Evolutionary conservation across 2,329 filamentous ascomycete species (phyloP).

Genomic region (Monilinia fructicola): DNA sequence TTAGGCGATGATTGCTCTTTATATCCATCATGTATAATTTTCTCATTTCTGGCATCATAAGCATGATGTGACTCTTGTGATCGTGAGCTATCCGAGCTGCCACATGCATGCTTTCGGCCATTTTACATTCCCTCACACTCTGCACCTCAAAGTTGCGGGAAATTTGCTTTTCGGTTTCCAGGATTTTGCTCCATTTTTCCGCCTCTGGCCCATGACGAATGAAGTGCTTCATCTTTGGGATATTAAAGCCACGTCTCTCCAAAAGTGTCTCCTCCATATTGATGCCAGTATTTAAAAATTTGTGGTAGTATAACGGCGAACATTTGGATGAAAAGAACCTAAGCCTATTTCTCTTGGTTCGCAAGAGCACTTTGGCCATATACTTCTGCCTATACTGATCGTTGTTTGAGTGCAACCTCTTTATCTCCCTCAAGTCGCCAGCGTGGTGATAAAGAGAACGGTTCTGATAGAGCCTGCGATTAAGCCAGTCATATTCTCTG

Average conservation of each 20-base stretch:
- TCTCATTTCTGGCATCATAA: no score
- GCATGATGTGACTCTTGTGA: no score
- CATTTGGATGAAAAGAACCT: no score
- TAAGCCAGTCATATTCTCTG: background rate
- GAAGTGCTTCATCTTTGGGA: background rate
- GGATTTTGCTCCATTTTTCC: background rate
- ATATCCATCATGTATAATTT: no score
- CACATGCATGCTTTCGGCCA: no score
- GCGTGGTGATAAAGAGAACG: background rate
- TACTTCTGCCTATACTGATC: background rate
- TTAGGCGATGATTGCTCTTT: background rate
- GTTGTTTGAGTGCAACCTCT: no score
- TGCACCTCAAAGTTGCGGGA: no score
- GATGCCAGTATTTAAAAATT: background rate
- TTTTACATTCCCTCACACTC: no score
- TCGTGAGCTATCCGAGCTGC: rapidly evolving
- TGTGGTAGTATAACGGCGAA: no score
- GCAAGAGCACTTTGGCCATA: background rate
- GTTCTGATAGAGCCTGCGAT: background rate
- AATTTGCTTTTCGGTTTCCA: background rate
- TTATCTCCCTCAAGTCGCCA: background rate
- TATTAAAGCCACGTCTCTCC: background rate
- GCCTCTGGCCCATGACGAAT: background rate
- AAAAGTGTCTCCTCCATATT: background rate
- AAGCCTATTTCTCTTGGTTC: no score